Conservation (phyloP, 371 early-diverging fungal genomes). For the Batrachochytrium dendrobatidis region DNA sequence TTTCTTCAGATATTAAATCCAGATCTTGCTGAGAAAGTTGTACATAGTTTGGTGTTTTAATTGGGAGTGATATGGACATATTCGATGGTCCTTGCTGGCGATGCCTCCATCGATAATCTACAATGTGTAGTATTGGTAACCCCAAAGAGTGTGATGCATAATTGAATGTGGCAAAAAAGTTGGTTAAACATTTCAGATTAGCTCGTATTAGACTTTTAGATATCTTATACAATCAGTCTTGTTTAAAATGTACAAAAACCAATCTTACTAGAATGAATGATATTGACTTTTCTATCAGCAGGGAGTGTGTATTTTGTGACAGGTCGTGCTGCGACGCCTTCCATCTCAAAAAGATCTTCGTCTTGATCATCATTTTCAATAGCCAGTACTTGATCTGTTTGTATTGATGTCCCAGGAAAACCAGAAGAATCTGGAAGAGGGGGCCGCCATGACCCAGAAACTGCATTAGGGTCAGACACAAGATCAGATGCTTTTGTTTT, state of each 20-base stretch:
- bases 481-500: neutral
- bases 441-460: neutral
- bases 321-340: neutral
- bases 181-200: too few species aligned
- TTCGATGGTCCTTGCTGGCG: too few species aligned
- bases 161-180: too few species aligned
- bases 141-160: too few species aligned
- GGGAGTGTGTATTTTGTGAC: neutral
- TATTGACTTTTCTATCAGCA: too few species aligned
- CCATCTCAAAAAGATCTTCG: neutral
- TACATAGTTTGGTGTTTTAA: neutral
- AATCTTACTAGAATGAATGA: neutral
- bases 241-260: neutral
- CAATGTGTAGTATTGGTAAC: too few species aligned
- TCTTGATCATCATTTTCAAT: neutral
- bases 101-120: too few species aligned
- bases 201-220: neutral
- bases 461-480: neutral
- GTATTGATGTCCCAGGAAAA: neutral
- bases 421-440: neutral
- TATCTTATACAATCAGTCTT: neutral
- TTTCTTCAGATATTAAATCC: neutral
- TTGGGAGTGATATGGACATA: conserved; percentile 1
- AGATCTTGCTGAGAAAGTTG: neutral
- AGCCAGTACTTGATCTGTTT: too few species aligned